A percentile compares a stretch with the other conserved stretches of the same genome.
These are phyloP conservation scores for Trichoderma koningii DNA, from an alignment of 2,329 filamentous ascomycete species.

Conservation along the genomic window DNA sequence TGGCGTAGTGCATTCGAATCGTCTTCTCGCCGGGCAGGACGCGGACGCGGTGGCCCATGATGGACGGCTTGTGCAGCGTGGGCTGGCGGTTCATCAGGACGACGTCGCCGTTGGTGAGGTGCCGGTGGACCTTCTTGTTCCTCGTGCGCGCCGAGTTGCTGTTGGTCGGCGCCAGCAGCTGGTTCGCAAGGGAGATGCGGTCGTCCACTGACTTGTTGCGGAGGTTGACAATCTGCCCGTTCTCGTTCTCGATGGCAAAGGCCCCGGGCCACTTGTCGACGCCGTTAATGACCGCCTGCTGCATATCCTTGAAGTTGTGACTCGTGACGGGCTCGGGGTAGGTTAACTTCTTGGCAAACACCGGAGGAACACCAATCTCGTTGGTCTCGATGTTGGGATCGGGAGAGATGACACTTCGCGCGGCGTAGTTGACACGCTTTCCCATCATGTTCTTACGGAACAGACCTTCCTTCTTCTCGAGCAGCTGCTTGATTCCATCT, in stretches of 20 bases:
- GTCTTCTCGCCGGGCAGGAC: constrained; percentile 94
- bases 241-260: constrained; percentile 91
- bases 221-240: constrained; percentile 85
- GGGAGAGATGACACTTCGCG: constrained; percentile 94
- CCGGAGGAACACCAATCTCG: constrained; percentile 97
- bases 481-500: constrained; percentile 94
- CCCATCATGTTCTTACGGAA: constrained; percentile 99
- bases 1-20: constrained; percentile 99
- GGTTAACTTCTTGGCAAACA: constrained; percentile 93
- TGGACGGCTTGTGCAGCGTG: constrained; percentile 96
- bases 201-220: constrained; percentile 87
- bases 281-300: constrained; percentile 94
- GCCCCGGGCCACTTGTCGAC: constrained; percentile 93
- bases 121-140: constrained; percentile 95
- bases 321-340: constrained; percentile 97
- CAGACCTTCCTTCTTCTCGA: constrained; percentile 98
- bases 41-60: constrained; percentile 94
- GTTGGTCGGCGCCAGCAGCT: constrained; percentile 82
- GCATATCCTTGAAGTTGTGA: constrained; percentile 94
- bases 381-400: constrained; percentile 99
- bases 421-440: constrained; percentile 98
- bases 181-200: constrained; percentile 84
- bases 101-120: constrained; percentile 94
- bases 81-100: constrained; percentile 99
- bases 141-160: constrained; percentile 72